Evolutionary conservation across 805 yeast species (phyloP).

Genomic region (Torulaspora microellipsoides): DNA sequence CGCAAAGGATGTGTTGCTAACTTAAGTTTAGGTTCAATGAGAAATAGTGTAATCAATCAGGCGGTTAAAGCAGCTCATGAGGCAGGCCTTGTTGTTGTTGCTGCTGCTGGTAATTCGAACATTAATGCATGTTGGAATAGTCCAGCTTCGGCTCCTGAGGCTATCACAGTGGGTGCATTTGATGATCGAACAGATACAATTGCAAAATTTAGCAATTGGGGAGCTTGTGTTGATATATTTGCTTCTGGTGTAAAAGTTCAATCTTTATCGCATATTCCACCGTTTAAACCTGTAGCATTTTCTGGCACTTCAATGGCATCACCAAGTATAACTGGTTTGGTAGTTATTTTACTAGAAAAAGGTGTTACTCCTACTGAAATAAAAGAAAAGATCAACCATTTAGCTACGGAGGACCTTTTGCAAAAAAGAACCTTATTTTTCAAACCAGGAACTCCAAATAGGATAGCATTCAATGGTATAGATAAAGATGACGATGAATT

Average conservation of each 20-base stretch:
- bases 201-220: conserved; percentile 88
- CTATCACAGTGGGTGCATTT: conserved; percentile 84
- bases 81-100: conserved; percentile 67
- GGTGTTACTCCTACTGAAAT: conserved; percentile 46
- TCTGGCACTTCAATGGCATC: conserved; percentile 84
- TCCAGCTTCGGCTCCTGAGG: conserved; percentile 73
- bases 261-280: conserved; percentile 43
- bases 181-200: conserved; percentile 67
- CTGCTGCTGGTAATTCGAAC: conserved; percentile 84
- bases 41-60: conserved; percentile 59
- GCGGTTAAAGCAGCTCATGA: conserved; percentile 74
- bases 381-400: conserved; percentile 39
- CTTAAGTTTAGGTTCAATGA: conserved; percentile 72
- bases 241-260: conserved; percentile 73
- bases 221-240: conserved; percentile 81
- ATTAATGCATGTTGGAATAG: conserved; percentile 77
- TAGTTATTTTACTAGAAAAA: conserved; percentile 49
- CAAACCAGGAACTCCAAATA: conserved; percentile 57
- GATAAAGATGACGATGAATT: conserved; percentile 31
- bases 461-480: conserved; percentile 42
- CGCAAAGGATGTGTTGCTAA: conserved; percentile 61
- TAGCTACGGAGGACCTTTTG: conserved; percentile 47
- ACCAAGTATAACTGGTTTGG: conserved; percentile 67
- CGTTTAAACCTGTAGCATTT: conserved; percentile 29
- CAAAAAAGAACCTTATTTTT: conserved; percentile 42